Conservation (phyloP, 441 rosid species). For the Hypseocharis bilobata region DNA sequence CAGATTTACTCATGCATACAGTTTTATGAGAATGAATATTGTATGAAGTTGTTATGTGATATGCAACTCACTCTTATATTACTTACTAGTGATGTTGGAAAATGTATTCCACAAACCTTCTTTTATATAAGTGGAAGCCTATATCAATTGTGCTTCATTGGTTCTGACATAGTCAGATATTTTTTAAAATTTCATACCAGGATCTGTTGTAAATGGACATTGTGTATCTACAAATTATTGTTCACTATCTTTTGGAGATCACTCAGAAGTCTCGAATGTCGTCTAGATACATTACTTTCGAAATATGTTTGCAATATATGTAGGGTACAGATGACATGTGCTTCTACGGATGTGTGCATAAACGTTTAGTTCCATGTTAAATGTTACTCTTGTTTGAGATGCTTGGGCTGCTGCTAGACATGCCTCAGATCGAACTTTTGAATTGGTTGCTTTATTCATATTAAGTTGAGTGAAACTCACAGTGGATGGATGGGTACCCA, state of each 20-base stretch:
- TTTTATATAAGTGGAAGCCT: too few relatives aligned
- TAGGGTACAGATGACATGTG: not conserved
- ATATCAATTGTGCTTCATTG: too few relatives aligned
- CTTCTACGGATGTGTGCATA: not conserved
- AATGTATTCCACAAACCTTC: too few relatives aligned
- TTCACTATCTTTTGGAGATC: not conserved
- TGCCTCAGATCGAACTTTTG: not conserved
- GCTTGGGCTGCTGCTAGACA: not conserved
- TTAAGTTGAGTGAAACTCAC: not conserved
- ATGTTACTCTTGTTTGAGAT: not conserved
- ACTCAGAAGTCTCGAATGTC: not conserved
- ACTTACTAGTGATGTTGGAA: too few relatives aligned
- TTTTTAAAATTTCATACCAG: not conserved
- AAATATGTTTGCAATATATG: not conserved
- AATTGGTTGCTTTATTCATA: not conserved
- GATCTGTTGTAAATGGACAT: not conserved
- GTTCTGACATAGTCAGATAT: not conserved
- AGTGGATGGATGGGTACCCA: not conserved
- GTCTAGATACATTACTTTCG: not conserved
- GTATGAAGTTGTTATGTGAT: too few relatives aligned
- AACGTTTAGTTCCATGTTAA: not conserved
- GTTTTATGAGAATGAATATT: too few relatives aligned
- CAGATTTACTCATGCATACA: too few relatives aligned
- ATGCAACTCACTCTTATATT: too few relatives aligned
- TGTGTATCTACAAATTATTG: not conserved